Base-by-base conservation (phyloP, 768 basidiomycete species). In the Filobasidium floriforme region DNA sequence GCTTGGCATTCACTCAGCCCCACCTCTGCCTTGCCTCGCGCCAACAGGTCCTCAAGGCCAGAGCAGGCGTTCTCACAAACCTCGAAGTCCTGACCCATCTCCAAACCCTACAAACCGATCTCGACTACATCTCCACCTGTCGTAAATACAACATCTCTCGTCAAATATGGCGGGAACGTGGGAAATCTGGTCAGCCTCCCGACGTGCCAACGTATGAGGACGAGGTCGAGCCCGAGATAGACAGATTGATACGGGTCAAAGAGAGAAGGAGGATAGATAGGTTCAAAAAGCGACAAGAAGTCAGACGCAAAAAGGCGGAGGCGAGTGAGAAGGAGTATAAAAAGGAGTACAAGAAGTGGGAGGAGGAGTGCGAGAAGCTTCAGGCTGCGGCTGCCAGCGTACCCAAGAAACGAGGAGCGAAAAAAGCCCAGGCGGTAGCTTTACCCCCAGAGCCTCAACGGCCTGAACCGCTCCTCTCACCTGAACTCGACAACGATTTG, bases 71-170 rank as follows among this genome's bases (percentile, higher is more conserved):
- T 5, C 29, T 57, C 4, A 57, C 54, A 22, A 57, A 57, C 26
- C 54, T 57, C 54, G 54, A 57, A 57, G 54, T 57, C 54, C 26
- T 57, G 6, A 28, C 19, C 15, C 54, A 57, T 26, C 54, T 57
- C 22, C 5, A 57, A 57, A 28, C 19, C 22, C 54, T 57, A 1
- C 54, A 57, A 57, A 15, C 24, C 54, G 54, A 57, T 4, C 6
- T 57, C 54, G 54, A 57, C 2, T 7, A 57, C 18, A 15, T 57
- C 22, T 24, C 54, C 15, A 24, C 19, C 14, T 57, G 24, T 7
- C 22, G 29, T 4, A 22, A 28, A 15, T 26, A 24, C 29, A 32
- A 24, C 29, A 24, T 26, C 14, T 57, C 54, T 24, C 54, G 54
- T 14, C 24, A 24, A 15, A 57, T 57, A 2, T 57, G 54, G 54